Percentiles rank a stretch among this genome's conserved stretches.
phyloP scores from a whole-genome alignment of 352 stramenopile genomes.

The Pythium aristosporum region DNA sequence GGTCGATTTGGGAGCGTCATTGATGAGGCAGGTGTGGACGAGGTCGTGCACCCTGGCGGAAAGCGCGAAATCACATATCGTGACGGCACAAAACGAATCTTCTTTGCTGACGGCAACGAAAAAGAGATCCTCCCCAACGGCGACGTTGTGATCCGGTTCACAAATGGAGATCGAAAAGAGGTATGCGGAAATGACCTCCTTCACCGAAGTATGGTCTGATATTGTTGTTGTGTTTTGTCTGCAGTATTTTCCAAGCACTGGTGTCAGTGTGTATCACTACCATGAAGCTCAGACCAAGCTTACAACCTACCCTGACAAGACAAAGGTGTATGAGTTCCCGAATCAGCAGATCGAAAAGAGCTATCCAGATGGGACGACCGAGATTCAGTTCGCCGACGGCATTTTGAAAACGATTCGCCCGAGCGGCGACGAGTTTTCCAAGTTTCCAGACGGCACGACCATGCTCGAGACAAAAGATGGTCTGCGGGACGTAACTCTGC shows the following conservation, averaged over 20 bases:
- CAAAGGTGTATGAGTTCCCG: constrained; percentile 96
- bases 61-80: constrained; percentile 61
- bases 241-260: constrained; percentile 67
- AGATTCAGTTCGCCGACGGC: constrained; percentile 94
- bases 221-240: constrained; percentile 4
- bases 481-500: constrained; percentile 74
- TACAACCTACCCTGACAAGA: constrained; percentile 92
- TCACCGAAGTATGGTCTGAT: background rate
- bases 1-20: background rate
- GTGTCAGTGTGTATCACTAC: constrained; percentile 95
- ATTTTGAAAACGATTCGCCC: constrained; percentile 87
- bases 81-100: constrained; percentile 69
- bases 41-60: constrained; percentile 54
- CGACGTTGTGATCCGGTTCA: constrained; percentile 88
- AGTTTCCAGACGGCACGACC: constrained; percentile 80
- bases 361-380: constrained; percentile 89
- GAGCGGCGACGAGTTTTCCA: constrained; percentile 77
- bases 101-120: constrained; percentile 92
- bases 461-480: constrained; percentile 77
- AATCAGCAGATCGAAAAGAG: constrained; percentile 95
- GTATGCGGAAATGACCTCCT: constrained; percentile 4
- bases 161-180: constrained; percentile 96
- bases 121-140: constrained; percentile 92
- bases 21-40: constrained; percentile 21
- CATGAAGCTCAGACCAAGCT: constrained; percentile 92